These are phyloP conservation scores for Blepharisma undulans DNA, from an alignment of 169 alveolate genomes.

Conservation along the genomic window DNA sequence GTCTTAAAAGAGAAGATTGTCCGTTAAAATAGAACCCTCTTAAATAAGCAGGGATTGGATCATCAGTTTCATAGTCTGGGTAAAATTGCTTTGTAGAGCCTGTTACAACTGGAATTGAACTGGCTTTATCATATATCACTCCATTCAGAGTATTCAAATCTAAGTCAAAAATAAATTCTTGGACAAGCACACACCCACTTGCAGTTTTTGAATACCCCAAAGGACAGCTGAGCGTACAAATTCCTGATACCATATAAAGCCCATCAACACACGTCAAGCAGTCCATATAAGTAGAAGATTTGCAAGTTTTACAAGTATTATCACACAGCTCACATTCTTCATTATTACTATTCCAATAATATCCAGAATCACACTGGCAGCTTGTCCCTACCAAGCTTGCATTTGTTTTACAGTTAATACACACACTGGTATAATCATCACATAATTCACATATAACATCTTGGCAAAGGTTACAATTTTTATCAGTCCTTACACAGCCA, in stretches of 20 bases:
- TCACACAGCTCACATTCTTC: slow-evolving; percentile 14
- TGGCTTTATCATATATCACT: not conserved
- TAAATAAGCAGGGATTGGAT: not conserved
- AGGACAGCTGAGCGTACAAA: not conserved
- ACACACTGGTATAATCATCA: not conserved
- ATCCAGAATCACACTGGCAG: slow-evolving; percentile 17
- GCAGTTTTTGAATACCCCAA: slow-evolving; percentile 17
- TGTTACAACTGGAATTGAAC: not conserved
- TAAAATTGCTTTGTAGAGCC: not conserved
- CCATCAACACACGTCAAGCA: not conserved
- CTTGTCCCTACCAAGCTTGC: not conserved
- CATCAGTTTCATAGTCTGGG: not conserved
- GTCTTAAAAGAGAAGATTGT: not conserved
- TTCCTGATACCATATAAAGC: not conserved
- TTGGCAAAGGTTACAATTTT: not conserved
- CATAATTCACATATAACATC: not conserved
- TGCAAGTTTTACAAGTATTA: slow-evolving; percentile 1
- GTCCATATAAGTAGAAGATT: not conserved
- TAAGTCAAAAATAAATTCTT: not conserved
- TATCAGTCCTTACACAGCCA: not conserved
- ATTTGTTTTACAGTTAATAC: not conserved
- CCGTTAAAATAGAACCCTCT: slow-evolving; percentile 12
- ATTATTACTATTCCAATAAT: slow-evolving; percentile 6
- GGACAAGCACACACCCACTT: not conserved
- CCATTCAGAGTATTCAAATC: not conserved